phyloP scores from a whole-genome alignment of 495 filamentous ascomycete genomes.

The Hypoxylon intermedium region DNA sequence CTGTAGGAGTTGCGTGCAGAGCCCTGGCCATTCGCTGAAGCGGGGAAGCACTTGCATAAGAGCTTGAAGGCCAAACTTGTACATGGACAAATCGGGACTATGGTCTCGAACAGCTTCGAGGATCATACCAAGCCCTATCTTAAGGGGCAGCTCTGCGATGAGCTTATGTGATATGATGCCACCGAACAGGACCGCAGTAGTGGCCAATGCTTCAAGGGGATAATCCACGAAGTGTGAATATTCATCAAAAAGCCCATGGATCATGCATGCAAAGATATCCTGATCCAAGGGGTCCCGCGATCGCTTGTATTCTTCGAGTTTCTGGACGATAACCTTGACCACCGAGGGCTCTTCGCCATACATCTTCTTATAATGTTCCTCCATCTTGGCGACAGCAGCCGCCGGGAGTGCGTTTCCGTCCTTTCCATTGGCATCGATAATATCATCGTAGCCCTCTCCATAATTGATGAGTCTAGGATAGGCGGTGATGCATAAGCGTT shows the following conservation, averaged over 20 bases:
- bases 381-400: slow-evolving; percentile 88
- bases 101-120: slow-evolving; percentile 90
- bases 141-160: slow-evolving; percentile 85
- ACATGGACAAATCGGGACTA: slow-evolving; percentile 83
- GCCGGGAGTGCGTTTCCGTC: slow-evolving; percentile 77
- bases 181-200: slow-evolving; percentile 94
- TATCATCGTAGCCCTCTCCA: slow-evolving; percentile 86
- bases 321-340: slow-evolving; percentile 78
- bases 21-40: slow-evolving; percentile 89
- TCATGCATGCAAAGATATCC: slow-evolving; percentile 97
- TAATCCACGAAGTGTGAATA: slow-evolving; percentile 95
- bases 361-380: slow-evolving; percentile 95
- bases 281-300: slow-evolving; percentile 84
- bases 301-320: slow-evolving; percentile 82
- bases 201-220: slow-evolving; percentile 89
- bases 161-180: slow-evolving; percentile 94
- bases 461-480: slow-evolving; percentile 98
- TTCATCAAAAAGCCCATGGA: slow-evolving; percentile 96
- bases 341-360: slow-evolving; percentile 81
- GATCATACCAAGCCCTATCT: slow-evolving; percentile 94
- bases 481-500: slow-evolving; percentile 85
- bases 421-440: slow-evolving; percentile 83
- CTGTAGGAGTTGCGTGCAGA: slow-evolving; percentile 80
- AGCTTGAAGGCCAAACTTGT: slow-evolving; percentile 97
- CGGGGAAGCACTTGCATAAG: slow-evolving; percentile 83